Evolutionary conservation across 2,329 filamentous ascomycete species (phyloP), one percentile per base, ranked within the genome.

Genomic region (Cladosporium cucumerinum): DNA sequence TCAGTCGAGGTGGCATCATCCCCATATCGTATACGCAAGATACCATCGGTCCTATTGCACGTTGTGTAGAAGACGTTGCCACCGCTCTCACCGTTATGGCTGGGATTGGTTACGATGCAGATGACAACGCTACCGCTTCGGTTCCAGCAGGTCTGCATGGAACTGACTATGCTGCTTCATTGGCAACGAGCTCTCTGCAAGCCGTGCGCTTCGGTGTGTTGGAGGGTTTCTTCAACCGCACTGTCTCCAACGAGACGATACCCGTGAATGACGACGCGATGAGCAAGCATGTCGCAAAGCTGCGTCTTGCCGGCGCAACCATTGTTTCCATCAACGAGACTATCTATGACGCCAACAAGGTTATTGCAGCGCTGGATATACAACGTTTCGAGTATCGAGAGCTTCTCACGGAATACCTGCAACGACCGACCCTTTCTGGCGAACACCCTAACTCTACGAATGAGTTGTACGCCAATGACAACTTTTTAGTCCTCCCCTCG

Each of bases 331-430:
- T 88, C 65, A 75, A 76, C 34, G 80, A 82, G 14, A 70, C 69
- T 5, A 69, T 78, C 14, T 87, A 86, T 72, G 83, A 89, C 68
- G 78, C 83, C 0, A 80, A 81, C 1, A 73, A 77, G 5, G 81
- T 89, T 51, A 70, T 77, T 2, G 74, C 74, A 0, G 49, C 34
- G 7, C 78, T 85, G 18, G 87, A 89, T 69, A 85, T 86, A 0
- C 87, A 90, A 69, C 80, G 79, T 11, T 87, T 80, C 71, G 87
- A 90, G 70, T 87, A 84, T 72, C 81, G 82, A 18, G 79, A 87
- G 70, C 71, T 76, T 25, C 79, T 89, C 68, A 79, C 87, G 65
- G 66, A 72, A 0, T 89, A 90, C 70, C 80, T 90, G 0, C 76
- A 80, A 30, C 77, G 78, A 1, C 69, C 79, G 1, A 75, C 74